Base-by-base conservation (phyloP, 345 rosid species). In the Citrus maxima region DNA sequence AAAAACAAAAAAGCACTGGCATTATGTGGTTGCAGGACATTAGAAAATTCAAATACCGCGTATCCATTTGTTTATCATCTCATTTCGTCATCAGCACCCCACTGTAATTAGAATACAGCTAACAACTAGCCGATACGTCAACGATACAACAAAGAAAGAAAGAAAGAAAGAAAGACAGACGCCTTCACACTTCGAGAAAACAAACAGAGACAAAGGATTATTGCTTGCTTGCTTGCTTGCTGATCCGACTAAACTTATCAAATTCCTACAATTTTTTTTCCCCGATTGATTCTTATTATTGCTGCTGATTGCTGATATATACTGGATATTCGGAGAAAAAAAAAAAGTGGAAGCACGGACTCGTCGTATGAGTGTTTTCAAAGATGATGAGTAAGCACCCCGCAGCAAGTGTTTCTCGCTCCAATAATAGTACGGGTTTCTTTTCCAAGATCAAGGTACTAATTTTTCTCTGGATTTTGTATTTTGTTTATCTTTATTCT, bases 361-460 rank as follows among this genome's bases (percentile, higher is more conserved):
- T 66, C 46, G 13, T 66, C 46, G 6, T 65, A 65, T 34, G 70
- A 25, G 42, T 72, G 74, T 46, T 77, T 70, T 70, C 51, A 32
- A 56, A 64, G 72, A 86, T 85, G 90, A 84, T 85, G 90, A 84
- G 84, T 80, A 71, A 62, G 40, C 77, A 68, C 72, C 81, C 90
- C 14, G 80, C 42, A 70, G 81, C 88, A 8, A 75, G 84, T 24
- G 56, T 80, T 78, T 82, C 87, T 73, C 72, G 80, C 59, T 59
- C 81, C 73, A 35, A 46, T 56, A 72, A 75, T 32, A 72, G 67
- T 51, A 37, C 72, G 21, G 37, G 65, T 64, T 30, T 84, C 34
- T 38, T 88, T 21, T 77, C 79, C 62, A 86, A 58, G 80, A 84
- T 88, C 82, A 88, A 82, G 91, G 91, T 88, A 81, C 22, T 10